phyloP scores from a whole-genome alignment of 768 basidiomycete genomes.

The Leucosporidium creatinivorum region DNA sequence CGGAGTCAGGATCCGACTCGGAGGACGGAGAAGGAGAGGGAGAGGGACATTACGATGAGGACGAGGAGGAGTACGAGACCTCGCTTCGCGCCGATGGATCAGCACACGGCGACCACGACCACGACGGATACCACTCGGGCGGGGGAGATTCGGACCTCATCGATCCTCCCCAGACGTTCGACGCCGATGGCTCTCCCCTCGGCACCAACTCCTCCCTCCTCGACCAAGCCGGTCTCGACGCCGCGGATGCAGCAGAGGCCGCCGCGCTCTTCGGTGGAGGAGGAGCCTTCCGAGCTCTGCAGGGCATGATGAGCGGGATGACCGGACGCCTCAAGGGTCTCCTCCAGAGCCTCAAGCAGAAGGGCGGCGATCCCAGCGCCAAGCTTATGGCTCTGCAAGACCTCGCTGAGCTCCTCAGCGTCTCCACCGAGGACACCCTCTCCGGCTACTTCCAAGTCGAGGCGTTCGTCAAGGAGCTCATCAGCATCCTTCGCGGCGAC shows the following conservation, averaged over 20 bases:
- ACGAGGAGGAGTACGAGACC: constrained; percentile 29
- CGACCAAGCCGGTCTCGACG: constrained; percentile 13
- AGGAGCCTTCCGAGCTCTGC: constrained; percentile 36
- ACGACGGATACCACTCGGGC: constrained; percentile 14
- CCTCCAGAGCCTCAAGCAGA: constrained; percentile 71
- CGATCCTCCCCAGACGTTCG: constrained; percentile 17
- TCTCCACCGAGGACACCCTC: constrained; percentile 94
- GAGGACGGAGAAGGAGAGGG: constrained; percentile 7
- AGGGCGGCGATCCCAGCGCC: constrained; percentile 72
- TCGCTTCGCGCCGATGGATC: constrained; percentile 15
- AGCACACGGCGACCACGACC: constrained; percentile 20
- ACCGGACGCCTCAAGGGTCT: constrained; percentile 81
- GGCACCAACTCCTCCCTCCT: constrained; percentile 1
- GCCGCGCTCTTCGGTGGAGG: constrained; percentile 14
- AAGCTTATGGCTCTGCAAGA: constrained; percentile 87
- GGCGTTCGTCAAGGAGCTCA: constrained; percentile 80
- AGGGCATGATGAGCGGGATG: constrained; percentile 65
- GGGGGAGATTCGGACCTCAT: constrained; percentile 12
- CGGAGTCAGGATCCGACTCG: too few species aligned
- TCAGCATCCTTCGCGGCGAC: constrained; percentile 67
- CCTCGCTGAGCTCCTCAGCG: constrained; percentile 84
- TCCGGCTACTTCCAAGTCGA: constrained; percentile 94
- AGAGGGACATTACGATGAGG: constrained; percentile 14
- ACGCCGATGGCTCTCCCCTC: constrained; percentile 13
- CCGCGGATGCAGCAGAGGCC: constrained; percentile 11